These are phyloP conservation scores for Nakazawaea populi DNA, from an alignment of 805 yeast species.

Conservation along the genomic window DNA sequence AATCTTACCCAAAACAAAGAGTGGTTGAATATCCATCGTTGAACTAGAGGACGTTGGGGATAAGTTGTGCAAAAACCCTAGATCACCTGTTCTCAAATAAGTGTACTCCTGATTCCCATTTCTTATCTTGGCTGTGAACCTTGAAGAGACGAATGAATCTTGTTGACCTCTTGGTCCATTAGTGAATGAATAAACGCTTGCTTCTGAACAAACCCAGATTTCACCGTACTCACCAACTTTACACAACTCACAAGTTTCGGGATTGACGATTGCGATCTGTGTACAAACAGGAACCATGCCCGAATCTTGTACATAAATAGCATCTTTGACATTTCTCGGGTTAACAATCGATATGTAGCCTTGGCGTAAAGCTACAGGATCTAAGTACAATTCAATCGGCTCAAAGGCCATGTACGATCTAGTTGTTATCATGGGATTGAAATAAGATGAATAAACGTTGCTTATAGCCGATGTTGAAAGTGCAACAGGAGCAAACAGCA, in stretches of 20 bases:
- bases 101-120: conserved; percentile 58
- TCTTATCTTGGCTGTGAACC: conserved; percentile 57
- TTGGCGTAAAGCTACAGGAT: conserved; percentile 82
- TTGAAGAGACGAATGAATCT: conserved; percentile 46
- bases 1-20: conserved; percentile 80
- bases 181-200: conserved; percentile 60
- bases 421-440: conserved; percentile 79
- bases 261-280: conserved; percentile 90
- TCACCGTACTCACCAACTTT: conserved; percentile 92
- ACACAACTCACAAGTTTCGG: conserved; percentile 78
- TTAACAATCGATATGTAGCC: conserved; percentile 80
- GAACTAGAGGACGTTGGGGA: conserved; percentile 33
- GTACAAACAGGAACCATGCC: conserved; percentile 96
- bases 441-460: conserved; percentile 69
- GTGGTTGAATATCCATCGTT: conserved; percentile 54
- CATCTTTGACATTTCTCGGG: conserved; percentile 61
- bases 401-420: conserved; percentile 86
- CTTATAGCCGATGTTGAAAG: conserved; percentile 66
- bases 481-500: conserved; percentile 57
- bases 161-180: conserved; percentile 30
- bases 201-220: conserved; percentile 93
- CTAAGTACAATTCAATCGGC: conserved; percentile 81
- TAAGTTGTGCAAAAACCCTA: conserved; percentile 79
- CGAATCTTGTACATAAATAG: conserved; percentile 81
- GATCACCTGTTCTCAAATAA: conserved; percentile 86